These are phyloP conservation scores for Hyphodiscus sp. DNA, from an alignment of 2,329 filamentous ascomycete species.

Conservation along the genomic window DNA sequence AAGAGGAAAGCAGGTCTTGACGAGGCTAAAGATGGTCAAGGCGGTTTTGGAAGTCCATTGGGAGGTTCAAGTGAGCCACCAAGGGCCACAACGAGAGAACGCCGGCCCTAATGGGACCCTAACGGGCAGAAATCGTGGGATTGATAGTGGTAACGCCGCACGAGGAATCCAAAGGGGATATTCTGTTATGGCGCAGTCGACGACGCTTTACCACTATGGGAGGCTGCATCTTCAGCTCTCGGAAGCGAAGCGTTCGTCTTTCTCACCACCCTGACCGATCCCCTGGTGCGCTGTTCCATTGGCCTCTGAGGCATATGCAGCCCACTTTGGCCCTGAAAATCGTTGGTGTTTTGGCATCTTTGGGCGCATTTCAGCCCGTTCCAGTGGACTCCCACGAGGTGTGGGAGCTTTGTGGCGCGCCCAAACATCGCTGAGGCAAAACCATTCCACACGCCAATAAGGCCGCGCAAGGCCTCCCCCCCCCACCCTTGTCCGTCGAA, in stretches of 20 bases:
- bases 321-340: neutral
- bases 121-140: neutral
- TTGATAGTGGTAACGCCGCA: neutral
- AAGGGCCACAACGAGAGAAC: neutral
- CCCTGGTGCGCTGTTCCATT: conserved; percentile 4
- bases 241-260: conserved; percentile 10
- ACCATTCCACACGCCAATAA: neutral
- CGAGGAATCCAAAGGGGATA: neutral
- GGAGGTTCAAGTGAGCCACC: neutral
- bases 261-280: too few relatives aligned
- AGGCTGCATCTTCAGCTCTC: neutral
- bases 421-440: conserved; percentile 12
- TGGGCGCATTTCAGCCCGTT: neutral
- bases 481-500: conserved; percentile 3
- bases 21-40: neutral
- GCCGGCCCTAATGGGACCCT: neutral
- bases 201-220: neutral
- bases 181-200: conserved; percentile 1
- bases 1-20: neutral
- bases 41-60: neutral
- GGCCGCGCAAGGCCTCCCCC: neutral
- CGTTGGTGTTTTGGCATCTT: neutral
- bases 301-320: neutral
- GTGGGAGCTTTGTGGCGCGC: conserved; percentile 4
- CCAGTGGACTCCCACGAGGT: conserved; percentile 2